phyloP scores from a whole-genome alignment of 768 basidiomycete genomes.

The Tylopilus intermedius region DNA sequence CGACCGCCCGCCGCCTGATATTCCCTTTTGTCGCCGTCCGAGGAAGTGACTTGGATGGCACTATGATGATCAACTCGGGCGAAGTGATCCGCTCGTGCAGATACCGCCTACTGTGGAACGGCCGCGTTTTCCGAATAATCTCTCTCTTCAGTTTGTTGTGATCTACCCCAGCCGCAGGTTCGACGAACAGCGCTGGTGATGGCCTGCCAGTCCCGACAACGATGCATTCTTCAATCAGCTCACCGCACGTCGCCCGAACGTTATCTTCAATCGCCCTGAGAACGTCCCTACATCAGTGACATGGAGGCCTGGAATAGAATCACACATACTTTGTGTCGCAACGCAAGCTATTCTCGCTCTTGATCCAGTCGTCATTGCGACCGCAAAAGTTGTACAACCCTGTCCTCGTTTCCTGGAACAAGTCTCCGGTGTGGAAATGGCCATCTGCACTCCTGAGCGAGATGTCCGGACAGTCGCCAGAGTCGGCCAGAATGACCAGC shows the following conservation, averaged over 20 bases:
- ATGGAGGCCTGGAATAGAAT: background rate
- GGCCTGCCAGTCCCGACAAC: conserved; percentile 75
- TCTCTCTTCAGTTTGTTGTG: conserved; percentile 60
- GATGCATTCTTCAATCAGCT: conserved; percentile 60
- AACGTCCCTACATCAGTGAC: conserved; percentile 7
- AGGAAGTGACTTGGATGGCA: conserved; percentile 61
- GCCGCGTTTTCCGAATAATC: conserved; percentile 66
- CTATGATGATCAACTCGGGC: conserved; percentile 61
- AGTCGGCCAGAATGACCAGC: conserved; percentile 62
- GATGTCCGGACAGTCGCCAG: conserved; percentile 62
- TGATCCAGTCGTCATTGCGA: conserved; percentile 83
- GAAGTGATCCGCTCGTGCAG: conserved; percentile 73
- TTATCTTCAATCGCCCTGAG: conserved; percentile 73
- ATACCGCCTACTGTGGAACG: conserved; percentile 71
- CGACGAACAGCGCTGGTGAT: conserved; percentile 72
- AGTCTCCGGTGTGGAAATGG: conserved; percentile 74
- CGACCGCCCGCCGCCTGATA: conserved; percentile 71
- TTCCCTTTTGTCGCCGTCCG: conserved; percentile 80
- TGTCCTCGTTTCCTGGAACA: conserved; percentile 59
- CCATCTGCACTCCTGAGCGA: conserved; percentile 59
- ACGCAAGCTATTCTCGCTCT: conserved; percentile 70
- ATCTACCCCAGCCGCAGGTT: conserved; percentile 51
- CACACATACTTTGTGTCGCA: conserved; percentile 64
- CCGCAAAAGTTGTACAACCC: conserved; percentile 64
- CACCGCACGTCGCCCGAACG: conserved; percentile 58